Percentiles rank a stretch among this genome's conserved stretches.
phyloP scores from a whole-genome alignment of 1,284 basidiomycete genomes.

The Neolentinus lepideus region DNA sequence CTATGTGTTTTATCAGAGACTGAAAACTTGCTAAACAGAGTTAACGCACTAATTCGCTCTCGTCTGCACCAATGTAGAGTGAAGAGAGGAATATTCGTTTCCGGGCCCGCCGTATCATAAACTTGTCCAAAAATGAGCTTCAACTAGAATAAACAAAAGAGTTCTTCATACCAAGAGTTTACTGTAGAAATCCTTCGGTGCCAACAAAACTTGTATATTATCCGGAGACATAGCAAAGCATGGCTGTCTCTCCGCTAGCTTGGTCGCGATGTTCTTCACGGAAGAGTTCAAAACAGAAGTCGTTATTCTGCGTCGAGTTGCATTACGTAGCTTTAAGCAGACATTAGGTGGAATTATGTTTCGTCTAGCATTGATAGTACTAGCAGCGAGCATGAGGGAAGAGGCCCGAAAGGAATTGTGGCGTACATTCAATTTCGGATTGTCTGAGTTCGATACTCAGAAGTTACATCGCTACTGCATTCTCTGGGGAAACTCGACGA shows the following conservation, averaged over 20 bases:
- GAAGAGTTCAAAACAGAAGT: slow-evolving; percentile 6
- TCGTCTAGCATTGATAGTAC: neutral
- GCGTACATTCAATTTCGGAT: neutral
- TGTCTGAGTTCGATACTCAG: too few relatives aligned
- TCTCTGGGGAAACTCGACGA: neutral
- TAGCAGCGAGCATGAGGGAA: neutral
- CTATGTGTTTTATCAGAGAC: slow-evolving; percentile 31
- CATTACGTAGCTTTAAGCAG: neutral
- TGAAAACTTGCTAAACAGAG: slow-evolving; percentile 2
- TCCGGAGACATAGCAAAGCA: slow-evolving; percentile 26
- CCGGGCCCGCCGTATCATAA: slow-evolving; percentile 68
- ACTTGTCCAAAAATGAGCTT: slow-evolving; percentile 30
- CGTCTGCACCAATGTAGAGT: slow-evolving; percentile 29
- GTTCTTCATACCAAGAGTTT: slow-evolving; percentile 25
- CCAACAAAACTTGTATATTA: slow-evolving; percentile 27
- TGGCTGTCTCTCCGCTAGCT: slow-evolving; percentile 27
- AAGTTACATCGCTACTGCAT: too few relatives aligned
- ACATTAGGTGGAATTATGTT: neutral
- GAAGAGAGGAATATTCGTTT: slow-evolving; percentile 82
- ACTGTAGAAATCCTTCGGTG: slow-evolving; percentile 31
- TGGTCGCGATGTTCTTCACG: slow-evolving; percentile 11
- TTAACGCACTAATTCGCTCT: slow-evolving; percentile 24
- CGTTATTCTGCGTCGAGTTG: neutral
- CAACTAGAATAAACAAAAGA: neutral
- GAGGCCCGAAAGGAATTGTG: neutral